Evolutionary conservation across 1,139 yeast genomes (phyloP).

Genomic region (Geotrichum histeridarum): DNA sequence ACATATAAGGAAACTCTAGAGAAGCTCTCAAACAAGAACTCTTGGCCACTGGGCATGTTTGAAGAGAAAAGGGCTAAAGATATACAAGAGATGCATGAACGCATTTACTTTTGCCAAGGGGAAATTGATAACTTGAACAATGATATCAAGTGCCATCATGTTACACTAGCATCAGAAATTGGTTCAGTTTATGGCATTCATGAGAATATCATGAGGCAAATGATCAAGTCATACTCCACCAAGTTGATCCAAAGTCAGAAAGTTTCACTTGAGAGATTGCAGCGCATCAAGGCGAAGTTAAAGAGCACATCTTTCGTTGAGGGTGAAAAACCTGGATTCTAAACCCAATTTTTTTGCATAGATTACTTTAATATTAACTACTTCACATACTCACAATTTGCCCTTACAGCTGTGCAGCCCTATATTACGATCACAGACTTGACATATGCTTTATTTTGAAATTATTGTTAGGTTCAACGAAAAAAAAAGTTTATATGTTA

Average conservation of each 20-base stretch:
- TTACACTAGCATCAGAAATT: conserved; percentile 38
- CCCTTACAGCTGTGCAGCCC: not conserved
- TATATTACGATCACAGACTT: too few species aligned
- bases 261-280: conserved; percentile 39
- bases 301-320: not conserved
- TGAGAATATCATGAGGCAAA: conserved; percentile 24
- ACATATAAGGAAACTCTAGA: conserved; percentile 26
- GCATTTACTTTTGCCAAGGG: conserved; percentile 31
- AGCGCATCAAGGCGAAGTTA: conserved; percentile 22
- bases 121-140: conserved; percentile 33
- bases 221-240: conserved; percentile 32
- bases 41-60: conserved; percentile 38
- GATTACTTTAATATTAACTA: not conserved
- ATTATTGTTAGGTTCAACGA: not conserved
- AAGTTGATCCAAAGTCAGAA: conserved; percentile 32
- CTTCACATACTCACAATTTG: not conserved
- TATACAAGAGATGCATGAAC: conserved; percentile 31
- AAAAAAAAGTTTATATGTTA: not conserved
- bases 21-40: conserved; percentile 27
- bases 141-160: conserved; percentile 36
- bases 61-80: conserved; percentile 38
- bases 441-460: not conserved
- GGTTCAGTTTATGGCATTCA: conserved; percentile 38
- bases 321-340: not conserved
- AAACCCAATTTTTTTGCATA: conserved; percentile 1